These are phyloP conservation scores for Wickerhamiella spandovensis DNA, from an alignment of 805 yeast species.

Conservation along the genomic window DNA sequence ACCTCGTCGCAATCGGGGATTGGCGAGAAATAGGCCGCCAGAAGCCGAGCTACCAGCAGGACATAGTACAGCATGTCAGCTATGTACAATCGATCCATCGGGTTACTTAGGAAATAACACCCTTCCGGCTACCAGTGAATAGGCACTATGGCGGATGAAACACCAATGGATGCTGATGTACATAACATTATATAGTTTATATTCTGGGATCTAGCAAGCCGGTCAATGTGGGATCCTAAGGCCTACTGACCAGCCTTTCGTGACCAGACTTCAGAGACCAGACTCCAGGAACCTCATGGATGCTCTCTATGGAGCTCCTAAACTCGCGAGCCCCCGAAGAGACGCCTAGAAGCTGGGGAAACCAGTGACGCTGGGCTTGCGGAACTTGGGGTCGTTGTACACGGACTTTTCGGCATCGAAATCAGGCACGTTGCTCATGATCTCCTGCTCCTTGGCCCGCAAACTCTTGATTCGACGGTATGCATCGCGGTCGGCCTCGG, in stretches of 20 bases:
- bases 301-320: no score
- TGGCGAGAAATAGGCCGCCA: slow-evolving; percentile 42
- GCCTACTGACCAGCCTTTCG: no score
- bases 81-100: no score
- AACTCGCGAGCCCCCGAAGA: not conserved
- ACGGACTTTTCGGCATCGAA: slow-evolving; percentile 43
- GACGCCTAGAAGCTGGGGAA: slow-evolving; percentile 23
- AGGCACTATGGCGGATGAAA: not conserved
- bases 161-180: not conserved
- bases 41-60: slow-evolving; percentile 18
- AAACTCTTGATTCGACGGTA: slow-evolving; percentile 59
- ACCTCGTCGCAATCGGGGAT: slow-evolving; percentile 89
- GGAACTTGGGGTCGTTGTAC: slow-evolving; percentile 33
- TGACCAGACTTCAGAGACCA: no score
- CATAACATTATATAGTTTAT: not conserved
- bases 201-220: not conserved
- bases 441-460: slow-evolving; percentile 53
- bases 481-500: slow-evolving; percentile 68
- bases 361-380: slow-evolving; percentile 24
- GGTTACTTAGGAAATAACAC: no score
- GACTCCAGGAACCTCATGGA: no score
- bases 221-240: no score
- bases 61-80: slow-evolving; percentile 3
- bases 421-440: slow-evolving; percentile 49
- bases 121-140: no score